A percentile compares a stretch with the other conserved stretches of the same genome.
Evolutionary conservation across 306 rosid genomes (phyloP).

Genomic region (Quillaja saponaria): DNA sequence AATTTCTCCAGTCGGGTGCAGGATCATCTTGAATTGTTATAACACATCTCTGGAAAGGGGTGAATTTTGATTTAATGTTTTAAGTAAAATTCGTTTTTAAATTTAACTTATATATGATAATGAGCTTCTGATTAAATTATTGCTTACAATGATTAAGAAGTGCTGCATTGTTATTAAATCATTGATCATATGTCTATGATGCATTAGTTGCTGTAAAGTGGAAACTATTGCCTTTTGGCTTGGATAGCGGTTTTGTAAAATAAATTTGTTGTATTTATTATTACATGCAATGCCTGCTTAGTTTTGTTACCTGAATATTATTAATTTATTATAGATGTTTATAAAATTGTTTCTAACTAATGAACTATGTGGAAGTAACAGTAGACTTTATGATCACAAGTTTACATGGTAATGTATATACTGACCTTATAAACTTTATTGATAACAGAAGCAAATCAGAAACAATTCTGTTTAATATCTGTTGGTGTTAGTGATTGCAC

Average conservation of each 20-base stretch:
- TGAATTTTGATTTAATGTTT: constrained; percentile 28
- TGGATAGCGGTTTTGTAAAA: neutral
- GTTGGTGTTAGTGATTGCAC: too few species aligned
- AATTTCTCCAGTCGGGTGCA: constrained; percentile 27
- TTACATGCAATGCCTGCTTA: neutral
- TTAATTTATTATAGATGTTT: neutral
- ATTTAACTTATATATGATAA: too few species aligned
- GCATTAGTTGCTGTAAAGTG: neutral
- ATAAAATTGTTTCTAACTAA: neutral
- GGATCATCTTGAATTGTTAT: constrained; percentile 28
- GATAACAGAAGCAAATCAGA: too few species aligned
- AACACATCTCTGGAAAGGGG: constrained; percentile 22
- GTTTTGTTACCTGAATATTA: neutral
- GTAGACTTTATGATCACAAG: too few species aligned
- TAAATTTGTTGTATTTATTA: neutral
- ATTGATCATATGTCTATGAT: neutral
- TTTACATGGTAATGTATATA: too few species aligned
- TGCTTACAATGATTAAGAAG: neutral
- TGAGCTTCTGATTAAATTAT: neutral
- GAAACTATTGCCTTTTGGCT: neutral
- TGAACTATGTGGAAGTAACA: too few species aligned
- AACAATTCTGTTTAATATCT: too few species aligned
- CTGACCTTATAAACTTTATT: too few species aligned
- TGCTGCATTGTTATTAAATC: neutral
- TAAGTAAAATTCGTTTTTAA: too few species aligned